phyloP scores from a whole-genome alignment of 148 eudicot species.

The Rhododendron molle region DNA sequence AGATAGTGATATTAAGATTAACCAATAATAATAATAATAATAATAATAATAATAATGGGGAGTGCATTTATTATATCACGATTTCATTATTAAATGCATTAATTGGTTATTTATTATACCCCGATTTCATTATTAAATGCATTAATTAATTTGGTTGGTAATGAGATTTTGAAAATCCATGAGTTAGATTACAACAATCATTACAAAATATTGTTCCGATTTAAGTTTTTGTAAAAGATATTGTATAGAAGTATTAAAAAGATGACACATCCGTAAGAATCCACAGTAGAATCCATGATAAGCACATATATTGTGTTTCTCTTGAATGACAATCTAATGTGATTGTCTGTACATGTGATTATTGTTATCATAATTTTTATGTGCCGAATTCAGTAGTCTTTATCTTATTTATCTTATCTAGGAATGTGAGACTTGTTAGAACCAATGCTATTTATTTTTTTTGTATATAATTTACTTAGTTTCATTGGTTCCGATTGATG shows the following conservation, averaged over 20 bases:
- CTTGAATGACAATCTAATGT: no score
- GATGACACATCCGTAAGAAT: background rate
- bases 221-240: background rate
- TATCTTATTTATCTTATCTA: background rate
- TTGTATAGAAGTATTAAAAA: background rate
- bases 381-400: no score
- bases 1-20: no score
- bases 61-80: background rate
- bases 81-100: background rate
- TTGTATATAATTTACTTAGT: no score
- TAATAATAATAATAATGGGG: no score
- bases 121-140: background rate
- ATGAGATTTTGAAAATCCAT: background rate
- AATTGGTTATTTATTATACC: background rate
- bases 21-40: rapidly evolving
- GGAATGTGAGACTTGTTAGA: background rate
- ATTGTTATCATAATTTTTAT: background rate
- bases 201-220: background rate
- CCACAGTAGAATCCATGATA: no score
- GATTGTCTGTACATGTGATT: background rate
- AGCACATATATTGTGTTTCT: no score
- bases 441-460: no score
- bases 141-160: background rate
- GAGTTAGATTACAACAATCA: background rate
- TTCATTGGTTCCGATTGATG: no score